Conservation (phyloP, 2,329 filamentous ascomycete species). For the Phaeomoniella chlamydospora region DNA sequence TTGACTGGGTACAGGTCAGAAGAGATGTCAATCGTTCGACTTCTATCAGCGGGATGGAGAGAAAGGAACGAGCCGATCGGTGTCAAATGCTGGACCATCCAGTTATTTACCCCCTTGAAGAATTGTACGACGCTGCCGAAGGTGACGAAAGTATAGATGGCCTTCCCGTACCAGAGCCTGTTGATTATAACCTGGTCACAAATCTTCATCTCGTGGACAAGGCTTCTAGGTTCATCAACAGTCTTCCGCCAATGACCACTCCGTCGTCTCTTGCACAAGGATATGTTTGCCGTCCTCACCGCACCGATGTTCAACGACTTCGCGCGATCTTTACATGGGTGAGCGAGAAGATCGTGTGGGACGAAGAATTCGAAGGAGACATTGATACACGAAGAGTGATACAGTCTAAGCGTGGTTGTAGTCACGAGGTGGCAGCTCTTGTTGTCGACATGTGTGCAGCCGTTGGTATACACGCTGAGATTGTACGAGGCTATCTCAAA, state of each 20-base stretch:
- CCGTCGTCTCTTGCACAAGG: slow-evolving; percentile 72
- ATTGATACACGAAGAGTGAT: slow-evolving; percentile 74
- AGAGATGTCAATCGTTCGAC: slow-evolving; percentile 93
- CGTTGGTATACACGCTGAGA: slow-evolving; percentile 74
- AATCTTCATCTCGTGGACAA: slow-evolving; percentile 88
- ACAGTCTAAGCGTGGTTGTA: slow-evolving; percentile 67
- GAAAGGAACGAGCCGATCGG: slow-evolving; percentile 68
- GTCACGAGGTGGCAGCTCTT: slow-evolving; percentile 76
- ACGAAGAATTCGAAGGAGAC: slow-evolving; percentile 80
- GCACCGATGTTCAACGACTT: slow-evolving; percentile 83
- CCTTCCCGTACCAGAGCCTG: slow-evolving; percentile 60
- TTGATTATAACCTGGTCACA: slow-evolving; percentile 44
- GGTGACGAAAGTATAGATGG: slow-evolving; percentile 85
- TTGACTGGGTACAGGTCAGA: slow-evolving; percentile 96
- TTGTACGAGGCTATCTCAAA: slow-evolving; percentile 84
- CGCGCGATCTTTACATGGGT: slow-evolving; percentile 97
- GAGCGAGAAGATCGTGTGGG: slow-evolving; percentile 87
- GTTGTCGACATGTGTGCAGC: slow-evolving; percentile 89
- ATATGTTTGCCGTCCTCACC: slow-evolving; percentile 85
- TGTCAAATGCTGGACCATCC: slow-evolving; percentile 92
- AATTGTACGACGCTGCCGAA: slow-evolving; percentile 69
- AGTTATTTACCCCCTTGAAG: slow-evolving; percentile 77
- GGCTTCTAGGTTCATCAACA: slow-evolving; percentile 79
- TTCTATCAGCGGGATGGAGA: slow-evolving; percentile 78
- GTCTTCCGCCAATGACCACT: slow-evolving; percentile 67